Conservation (phyloP, 2,329 filamentous ascomycete genomes). For the Alternaria arbusti region DNA sequence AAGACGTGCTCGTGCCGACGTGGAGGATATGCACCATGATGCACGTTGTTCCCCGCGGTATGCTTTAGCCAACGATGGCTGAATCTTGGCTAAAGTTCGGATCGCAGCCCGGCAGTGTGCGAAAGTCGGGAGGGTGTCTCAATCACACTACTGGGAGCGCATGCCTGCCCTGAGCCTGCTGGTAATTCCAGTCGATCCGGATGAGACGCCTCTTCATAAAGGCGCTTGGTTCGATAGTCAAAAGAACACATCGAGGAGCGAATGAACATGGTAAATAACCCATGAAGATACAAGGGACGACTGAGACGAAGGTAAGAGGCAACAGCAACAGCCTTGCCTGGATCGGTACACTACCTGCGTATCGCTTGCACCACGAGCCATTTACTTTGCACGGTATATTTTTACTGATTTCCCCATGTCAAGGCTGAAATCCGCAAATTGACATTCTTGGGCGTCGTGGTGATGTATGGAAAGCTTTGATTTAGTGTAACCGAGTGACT, state of each 20-base stretch:
- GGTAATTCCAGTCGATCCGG: background rate
- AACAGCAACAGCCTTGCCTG: no score
- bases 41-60: slow-evolving; percentile 48
- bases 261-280: background rate
- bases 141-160: background rate
- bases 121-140: slow-evolving; percentile 48
- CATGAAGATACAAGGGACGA: no score
- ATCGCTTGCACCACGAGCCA: background rate
- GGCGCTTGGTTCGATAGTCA: background rate
- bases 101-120: slow-evolving; percentile 59
- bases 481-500: background rate
- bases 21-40: slow-evolving; percentile 50
- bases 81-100: slow-evolving; percentile 53
- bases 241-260: background rate
- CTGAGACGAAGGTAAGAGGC: no score
- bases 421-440: background rate
- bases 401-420: background rate
- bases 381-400: background rate
- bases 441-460: background rate
- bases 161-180: background rate
- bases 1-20: slow-evolving; percentile 47
- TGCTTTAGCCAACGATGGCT: slow-evolving; percentile 45
- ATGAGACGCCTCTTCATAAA: background rate
- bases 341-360: background rate
- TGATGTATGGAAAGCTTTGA: background rate